Conservation (phyloP, 352 stramenopile genomes). For the Phytophthora citricola region DNA sequence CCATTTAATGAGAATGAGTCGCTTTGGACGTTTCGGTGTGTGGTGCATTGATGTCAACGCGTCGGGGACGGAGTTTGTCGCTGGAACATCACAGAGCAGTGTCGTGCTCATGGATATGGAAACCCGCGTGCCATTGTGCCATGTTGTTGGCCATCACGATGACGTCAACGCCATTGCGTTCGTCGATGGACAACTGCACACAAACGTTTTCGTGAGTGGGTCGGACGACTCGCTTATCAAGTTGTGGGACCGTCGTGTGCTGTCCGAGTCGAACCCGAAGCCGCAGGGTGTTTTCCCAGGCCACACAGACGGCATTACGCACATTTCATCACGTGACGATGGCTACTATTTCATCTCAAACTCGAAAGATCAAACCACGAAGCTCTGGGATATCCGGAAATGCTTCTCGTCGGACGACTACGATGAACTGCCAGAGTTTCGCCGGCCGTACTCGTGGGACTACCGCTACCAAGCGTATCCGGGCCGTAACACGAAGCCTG, state of each 20-base stretch:
- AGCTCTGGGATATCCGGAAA: slow-evolving; percentile 88
- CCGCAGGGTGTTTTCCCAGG: slow-evolving; percentile 83
- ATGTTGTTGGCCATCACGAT: slow-evolving; percentile 76
- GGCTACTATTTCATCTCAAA: slow-evolving; percentile 92
- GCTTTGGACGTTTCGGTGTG: slow-evolving; percentile 70
- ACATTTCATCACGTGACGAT: slow-evolving; percentile 85
- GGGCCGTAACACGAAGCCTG: slow-evolving; percentile 53
- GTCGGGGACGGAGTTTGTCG: slow-evolving; percentile 82
- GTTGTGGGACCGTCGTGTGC: slow-evolving; percentile 83
- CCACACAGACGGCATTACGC: slow-evolving; percentile 83
- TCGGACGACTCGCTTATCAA: slow-evolving; percentile 88
- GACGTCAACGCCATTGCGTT: slow-evolving; percentile 89
- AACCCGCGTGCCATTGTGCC: slow-evolving; percentile 67
- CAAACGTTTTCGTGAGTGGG: slow-evolving; percentile 87
- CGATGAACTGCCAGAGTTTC: slow-evolving; percentile 50
- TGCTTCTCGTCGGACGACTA: slow-evolving; percentile 63
- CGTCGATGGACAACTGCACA: slow-evolving; percentile 78
- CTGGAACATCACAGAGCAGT: slow-evolving; percentile 73
- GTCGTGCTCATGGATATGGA: slow-evolving; percentile 87
- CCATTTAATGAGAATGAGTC: slow-evolving; percentile 24
- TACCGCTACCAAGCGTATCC: slow-evolving; percentile 87
- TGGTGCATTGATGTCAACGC: slow-evolving; percentile 85
- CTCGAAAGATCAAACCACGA: slow-evolving; percentile 83
- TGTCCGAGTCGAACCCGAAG: slow-evolving; percentile 75
- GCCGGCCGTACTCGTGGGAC: slow-evolving; percentile 74